phyloP scores from a whole-genome alignment of 768 basidiomycete genomes.

The Lactifluus volemus region DNA sequence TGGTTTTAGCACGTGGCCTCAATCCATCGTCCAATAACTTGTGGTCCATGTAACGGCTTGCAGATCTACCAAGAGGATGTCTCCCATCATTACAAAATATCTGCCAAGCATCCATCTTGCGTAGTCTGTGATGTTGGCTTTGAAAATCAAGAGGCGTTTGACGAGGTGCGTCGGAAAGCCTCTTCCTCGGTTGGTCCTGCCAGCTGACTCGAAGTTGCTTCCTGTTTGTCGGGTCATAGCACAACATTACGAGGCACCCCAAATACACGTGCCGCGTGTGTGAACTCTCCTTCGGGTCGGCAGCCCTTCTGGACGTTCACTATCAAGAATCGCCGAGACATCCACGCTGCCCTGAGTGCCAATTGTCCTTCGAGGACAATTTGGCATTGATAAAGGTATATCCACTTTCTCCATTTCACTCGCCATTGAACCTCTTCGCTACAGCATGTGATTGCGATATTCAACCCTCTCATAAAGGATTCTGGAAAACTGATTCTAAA shows the following conservation, averaged over 20 bases:
- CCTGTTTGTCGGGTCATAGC: not conserved
- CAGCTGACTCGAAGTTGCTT: not conserved
- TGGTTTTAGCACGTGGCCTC: constrained; percentile 26
- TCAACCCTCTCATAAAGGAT: constrained; percentile 17
- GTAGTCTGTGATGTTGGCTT: constrained; percentile 15
- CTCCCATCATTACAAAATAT: constrained; percentile 11
- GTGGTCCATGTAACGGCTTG: constrained; percentile 11
- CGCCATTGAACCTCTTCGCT: not conserved
- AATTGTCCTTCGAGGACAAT: constrained; percentile 34
- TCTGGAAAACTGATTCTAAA: constrained; percentile 15
- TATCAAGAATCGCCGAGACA: constrained; percentile 31
- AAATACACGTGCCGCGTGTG: constrained; percentile 10
- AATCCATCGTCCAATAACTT: constrained; percentile 15
- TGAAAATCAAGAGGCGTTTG: constrained; percentile 8
- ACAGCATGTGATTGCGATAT: constrained; percentile 19
- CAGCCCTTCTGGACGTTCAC: constrained; percentile 10
- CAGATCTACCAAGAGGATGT: constrained; percentile 16
- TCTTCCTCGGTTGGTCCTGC: not conserved
- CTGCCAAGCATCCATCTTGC: constrained; percentile 11
- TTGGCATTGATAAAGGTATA: constrained; percentile 32
- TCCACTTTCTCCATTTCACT: not conserved
- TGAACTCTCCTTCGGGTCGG: constrained; percentile 9
- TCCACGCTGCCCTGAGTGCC: constrained; percentile 37
- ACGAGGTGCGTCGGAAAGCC: constrained; percentile 4
- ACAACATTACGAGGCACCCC: constrained; percentile 8